Base-by-base conservation (phyloP, 2,329 filamentous ascomycete species). In the Echinosphaeria canescens region DNA sequence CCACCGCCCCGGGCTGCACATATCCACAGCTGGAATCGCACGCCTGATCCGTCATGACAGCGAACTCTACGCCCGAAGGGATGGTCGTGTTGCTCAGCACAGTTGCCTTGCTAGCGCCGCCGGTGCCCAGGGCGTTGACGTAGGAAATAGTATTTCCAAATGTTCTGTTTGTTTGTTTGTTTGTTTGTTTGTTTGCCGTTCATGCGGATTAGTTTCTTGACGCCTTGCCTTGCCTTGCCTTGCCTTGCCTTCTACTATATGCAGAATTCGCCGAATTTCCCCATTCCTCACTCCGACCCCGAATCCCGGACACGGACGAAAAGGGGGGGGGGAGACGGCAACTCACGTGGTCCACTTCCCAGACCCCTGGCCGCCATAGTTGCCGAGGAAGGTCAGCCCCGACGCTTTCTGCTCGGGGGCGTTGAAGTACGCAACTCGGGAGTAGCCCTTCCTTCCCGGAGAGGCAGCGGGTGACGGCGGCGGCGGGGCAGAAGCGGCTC, bases 311-410 rank as follows among this genome's bases (percentile, higher is more conserved):
- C n/a, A 8, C 13, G 9, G 10, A 13, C 10, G 13, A 25, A 8
- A 6, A 25, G 9, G 7, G 14, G 5, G 9, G 14, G 5, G 13
- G 9, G 23, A 14, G 16, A 15, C n/a, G 10, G 12, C 14, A 16
- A 17, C 31, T 30, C 26, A 32, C 31, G 18, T 20, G 5, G 31
- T 31, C 27, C 27, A 35, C 10, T 17, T 44, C 23, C 57, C 47
- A 18, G 54, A 54, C 1, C 48, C 46, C 12, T 47, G 38, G 22
- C 50, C 51, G 23, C 56, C 57, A 22, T 54, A 49, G 42, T 60
- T 58, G 18, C 47, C 56, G 22, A 61, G 43, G 39, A 62, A 62
- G 29, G 54, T 46, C 16, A 61, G 37, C 22, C 57, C 57, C 13
- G 58, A 46, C 5, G 47, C 43, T 9, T 37, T 33, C 27, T 49